Percentiles rank a stretch among this genome's conserved stretches.
Evolutionary conservation across 2,329 filamentous ascomycete species (phyloP).

Genomic region (Alternaria brassicicola): DNA sequence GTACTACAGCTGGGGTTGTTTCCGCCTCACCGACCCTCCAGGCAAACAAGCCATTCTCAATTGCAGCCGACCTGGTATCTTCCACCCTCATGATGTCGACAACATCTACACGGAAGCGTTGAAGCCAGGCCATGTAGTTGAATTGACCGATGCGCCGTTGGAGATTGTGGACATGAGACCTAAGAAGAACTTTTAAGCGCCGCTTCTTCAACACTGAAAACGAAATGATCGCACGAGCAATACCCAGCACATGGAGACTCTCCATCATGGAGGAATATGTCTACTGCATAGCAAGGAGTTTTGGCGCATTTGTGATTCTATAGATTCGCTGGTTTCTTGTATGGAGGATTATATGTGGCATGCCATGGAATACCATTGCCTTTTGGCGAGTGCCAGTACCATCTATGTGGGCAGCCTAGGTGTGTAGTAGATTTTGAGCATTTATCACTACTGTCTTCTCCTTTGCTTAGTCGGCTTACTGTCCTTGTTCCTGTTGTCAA

Average conservation of each 20-base stretch:
- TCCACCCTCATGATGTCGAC: conserved; percentile 75
- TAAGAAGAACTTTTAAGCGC: conserved; percentile 27
- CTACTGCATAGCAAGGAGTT: conserved; percentile 14
- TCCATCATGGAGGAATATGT: background rate
- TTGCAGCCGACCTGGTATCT: conserved; percentile 78
- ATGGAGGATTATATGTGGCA: background rate
- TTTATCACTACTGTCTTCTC: background rate
- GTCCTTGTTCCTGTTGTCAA: background rate
- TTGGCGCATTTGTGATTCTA: background rate
- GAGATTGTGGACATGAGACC: conserved; percentile 67
- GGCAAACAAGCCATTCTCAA: conserved; percentile 83
- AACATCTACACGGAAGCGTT: conserved; percentile 79
- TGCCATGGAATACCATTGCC: background rate
- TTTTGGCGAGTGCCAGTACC: background rate
- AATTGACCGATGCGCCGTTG: conserved; percentile 63
- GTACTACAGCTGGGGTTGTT: conserved; percentile 78
- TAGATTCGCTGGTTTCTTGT: background rate
- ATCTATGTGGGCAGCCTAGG: background rate
- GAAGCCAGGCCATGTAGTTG: conserved; percentile 64
- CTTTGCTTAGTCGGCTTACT: background rate
- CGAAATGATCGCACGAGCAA: background rate
- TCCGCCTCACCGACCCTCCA: conserved; percentile 90
- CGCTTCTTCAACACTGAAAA: background rate
- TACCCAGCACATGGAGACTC: background rate
- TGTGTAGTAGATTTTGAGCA: background rate